phyloP scores from a whole-genome alignment of 192 early-diverging fungal genomes.

The Backusella parvicylindrica region DNA sequence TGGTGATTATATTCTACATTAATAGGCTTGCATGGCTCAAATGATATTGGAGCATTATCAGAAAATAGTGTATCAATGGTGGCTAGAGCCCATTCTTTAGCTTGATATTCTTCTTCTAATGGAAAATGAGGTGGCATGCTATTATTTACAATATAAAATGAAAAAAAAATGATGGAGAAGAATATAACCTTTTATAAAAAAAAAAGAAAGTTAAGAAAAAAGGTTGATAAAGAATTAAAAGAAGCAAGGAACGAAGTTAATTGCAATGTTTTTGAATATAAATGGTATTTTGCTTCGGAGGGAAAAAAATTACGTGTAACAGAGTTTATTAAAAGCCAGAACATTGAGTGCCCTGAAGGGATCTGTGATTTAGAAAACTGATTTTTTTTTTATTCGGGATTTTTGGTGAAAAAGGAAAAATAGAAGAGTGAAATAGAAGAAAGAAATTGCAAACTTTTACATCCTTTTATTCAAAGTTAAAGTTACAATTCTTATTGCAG shows the following conservation, averaged over 20 bases:
- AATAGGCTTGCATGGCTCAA: conserved; percentile 8
- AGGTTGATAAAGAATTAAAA: not conserved
- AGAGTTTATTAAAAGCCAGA: not conserved
- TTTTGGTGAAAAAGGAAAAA: not conserved
- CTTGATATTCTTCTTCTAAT: conserved; percentile 6
- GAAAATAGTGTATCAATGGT: conserved; percentile 14
- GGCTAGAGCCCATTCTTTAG: conserved; percentile 14
- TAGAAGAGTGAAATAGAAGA: not conserved
- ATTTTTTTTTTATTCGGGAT: not conserved
- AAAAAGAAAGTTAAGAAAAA: not conserved
- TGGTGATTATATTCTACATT: not conserved
- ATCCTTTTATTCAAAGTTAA: not conserved
- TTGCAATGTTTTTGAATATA: not conserved
- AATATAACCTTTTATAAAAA: not conserved
- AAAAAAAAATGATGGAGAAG: not conserved
- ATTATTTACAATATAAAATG: not conserved
- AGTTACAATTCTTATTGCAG: too few relatives aligned
- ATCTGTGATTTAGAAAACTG: not conserved
- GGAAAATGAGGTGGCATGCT: conserved; percentile 5
- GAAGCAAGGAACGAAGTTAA: not conserved
- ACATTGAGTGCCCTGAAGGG: not conserved
- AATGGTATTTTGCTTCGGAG: conserved; percentile 1
- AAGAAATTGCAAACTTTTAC: not conserved
- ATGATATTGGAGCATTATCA: conserved; percentile 12
- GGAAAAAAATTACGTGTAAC: not conserved